Evolutionary conservation across 306 rosid genomes (phyloP), one percentile per base, ranked within the genome.

Genomic region (Casuarina glauca): DNA sequence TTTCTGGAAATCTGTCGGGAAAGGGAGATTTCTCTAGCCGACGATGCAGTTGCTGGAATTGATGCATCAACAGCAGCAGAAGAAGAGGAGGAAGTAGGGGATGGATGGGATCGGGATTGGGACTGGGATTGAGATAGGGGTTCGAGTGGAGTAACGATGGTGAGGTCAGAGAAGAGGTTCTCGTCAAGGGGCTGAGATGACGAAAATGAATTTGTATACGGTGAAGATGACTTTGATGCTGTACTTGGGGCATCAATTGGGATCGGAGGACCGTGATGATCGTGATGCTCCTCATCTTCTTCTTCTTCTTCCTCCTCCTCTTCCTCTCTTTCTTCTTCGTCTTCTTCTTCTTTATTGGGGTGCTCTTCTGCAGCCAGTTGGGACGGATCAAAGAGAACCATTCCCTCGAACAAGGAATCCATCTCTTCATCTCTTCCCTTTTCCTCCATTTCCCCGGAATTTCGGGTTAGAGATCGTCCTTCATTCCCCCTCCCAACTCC

Each of bases 391-490:
- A 92, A 92, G 45, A 92, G 82, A 0, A 82, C 90, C 97, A 92
- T 92, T 57, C 97, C 97, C 74, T 92, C 97, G 64, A 92, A 92
- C 36, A 92, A 86, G 6, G 97, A 92, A 82, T 88, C 97, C 78
- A 84, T 85, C 17, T 91, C 92, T 61, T 79, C 79, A 46, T 83
- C 76, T 84, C 85, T 48, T 78, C 76, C 83, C 55, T 54, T 58
- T 26, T 58, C 67, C 63, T 86, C 87, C 58, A 67, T 78, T 58
- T 67, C n/a, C 9, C 71, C n/a, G 50, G 71, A 67, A 67, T 17
- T 67, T 17, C 15, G 48, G 1, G 13, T 66, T 41, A 39, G 10
- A 66, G 49, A 67, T 43, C 50, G 46, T 50, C 35, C 16, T 1
- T 26, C 3, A 2, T 58, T 55, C 19, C 9, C 7, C 2, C 20